A percentile compares a stretch with the other conserved stretches of the same genome.
phyloP scores from a whole-genome alignment of 1,139 yeast genomes.

The Arxiozyma slooffiae region DNA sequence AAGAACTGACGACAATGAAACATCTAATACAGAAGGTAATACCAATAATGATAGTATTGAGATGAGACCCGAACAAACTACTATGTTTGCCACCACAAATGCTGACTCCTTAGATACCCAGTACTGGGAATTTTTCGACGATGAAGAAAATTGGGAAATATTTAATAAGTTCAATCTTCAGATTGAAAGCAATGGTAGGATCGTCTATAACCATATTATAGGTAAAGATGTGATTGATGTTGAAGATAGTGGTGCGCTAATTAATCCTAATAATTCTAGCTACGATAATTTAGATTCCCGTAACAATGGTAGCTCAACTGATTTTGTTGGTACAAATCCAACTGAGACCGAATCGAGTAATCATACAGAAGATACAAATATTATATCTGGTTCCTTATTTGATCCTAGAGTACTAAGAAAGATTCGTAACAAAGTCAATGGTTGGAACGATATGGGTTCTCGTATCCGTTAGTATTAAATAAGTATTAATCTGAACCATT shows the following conservation, averaged over 20 bases:
- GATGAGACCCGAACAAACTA: background rate
- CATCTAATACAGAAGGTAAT: background rate
- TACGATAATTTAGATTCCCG: background rate
- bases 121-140: constrained; percentile 24
- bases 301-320: background rate
- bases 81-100: background rate
- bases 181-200: constrained; percentile 8
- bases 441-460: constrained; percentile 6
- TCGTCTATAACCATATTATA: constrained; percentile 1
- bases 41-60: background rate
- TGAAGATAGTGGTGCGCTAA: background rate
- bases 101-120: constrained; percentile 1
- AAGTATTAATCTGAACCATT: background rate
- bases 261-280: background rate
- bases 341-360: background rate
- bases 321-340: background rate
- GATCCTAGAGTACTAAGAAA: constrained; percentile 4
- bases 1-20: constrained; percentile 1
- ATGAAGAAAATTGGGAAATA: constrained; percentile 23
- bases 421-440: constrained; percentile 5
- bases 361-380: constrained; percentile 1
- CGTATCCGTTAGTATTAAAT: background rate
- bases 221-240: background rate
- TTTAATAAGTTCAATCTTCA: constrained; percentile 17
- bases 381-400: constrained; percentile 8